Evolutionary conservation across 805 yeast genomes (phyloP).

Genomic region (Metschnikowia noctiluminum): DNA sequence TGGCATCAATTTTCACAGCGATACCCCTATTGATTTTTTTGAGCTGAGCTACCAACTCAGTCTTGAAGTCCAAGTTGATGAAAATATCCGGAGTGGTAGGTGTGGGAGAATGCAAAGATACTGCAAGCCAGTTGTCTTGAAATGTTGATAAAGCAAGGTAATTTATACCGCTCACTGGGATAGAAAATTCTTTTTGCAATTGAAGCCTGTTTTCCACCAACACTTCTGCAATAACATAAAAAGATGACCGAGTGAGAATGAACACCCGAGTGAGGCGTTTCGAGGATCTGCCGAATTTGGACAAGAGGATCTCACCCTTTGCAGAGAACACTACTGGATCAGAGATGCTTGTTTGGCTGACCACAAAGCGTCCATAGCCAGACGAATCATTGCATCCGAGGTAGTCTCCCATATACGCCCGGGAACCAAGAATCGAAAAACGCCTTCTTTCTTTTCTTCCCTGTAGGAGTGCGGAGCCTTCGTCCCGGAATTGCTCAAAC

Average conservation of each 20-base stretch:
- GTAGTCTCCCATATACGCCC: constrained; percentile 94
- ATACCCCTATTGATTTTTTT: constrained; percentile 58
- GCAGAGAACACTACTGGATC: constrained; percentile 75
- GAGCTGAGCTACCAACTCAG: constrained; percentile 78
- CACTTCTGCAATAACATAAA: constrained; percentile 72
- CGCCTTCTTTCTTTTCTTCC: constrained; percentile 87
- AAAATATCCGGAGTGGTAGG: constrained; percentile 70
- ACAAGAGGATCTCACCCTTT: constrained; percentile 73
- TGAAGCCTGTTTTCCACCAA: constrained; percentile 55
- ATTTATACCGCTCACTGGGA: constrained; percentile 57
- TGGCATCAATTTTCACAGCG: constrained; percentile 62
- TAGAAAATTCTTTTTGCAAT: constrained; percentile 59
- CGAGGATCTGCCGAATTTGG: constrained; percentile 93
- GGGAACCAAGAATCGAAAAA: constrained; percentile 78
- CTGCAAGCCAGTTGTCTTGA: constrained; percentile 92
- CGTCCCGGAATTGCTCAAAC: constrained; percentile 79
- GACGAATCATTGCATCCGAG: constrained; percentile 71
- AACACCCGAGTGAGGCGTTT: constrained; percentile 70
- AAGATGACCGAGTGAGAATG: constrained; percentile 57
- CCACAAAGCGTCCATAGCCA: constrained; percentile 73
- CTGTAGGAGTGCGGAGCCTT: constrained; percentile 67
- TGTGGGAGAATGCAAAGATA: constrained; percentile 48
- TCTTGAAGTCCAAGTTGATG: constrained; percentile 78
- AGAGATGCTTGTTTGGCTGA: constrained; percentile 62
- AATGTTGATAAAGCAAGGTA: constrained; percentile 66